These are phyloP conservation scores for Lenwebbia sp. DNA, from an alignment of 345 rosid species.

Conservation along the genomic window DNA sequence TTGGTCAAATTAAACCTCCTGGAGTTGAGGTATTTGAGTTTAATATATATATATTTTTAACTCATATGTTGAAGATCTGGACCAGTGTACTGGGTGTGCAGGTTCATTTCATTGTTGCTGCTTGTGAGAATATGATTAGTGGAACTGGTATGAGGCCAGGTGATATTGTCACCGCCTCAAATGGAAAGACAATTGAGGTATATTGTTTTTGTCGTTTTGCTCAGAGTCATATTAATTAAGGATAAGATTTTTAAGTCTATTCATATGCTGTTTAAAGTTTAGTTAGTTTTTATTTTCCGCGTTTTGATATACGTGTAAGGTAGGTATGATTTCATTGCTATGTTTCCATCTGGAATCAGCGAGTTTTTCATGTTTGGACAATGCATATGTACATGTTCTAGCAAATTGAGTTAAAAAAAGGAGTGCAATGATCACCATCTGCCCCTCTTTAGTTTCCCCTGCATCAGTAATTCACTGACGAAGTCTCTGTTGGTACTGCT, in stretches of 20 bases:
- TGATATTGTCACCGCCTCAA: constrained; percentile 87
- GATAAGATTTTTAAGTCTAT: not conserved
- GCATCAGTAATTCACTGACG: not conserved
- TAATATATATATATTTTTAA: too few species aligned
- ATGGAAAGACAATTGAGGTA: constrained; percentile 97
- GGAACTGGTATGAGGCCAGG: constrained; percentile 99
- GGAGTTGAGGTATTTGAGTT: constrained; percentile 66
- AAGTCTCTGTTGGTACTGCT: not conserved
- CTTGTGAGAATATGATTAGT: constrained; percentile 99
- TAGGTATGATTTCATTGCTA: not conserved
- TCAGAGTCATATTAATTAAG: not conserved
- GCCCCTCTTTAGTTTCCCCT: not conserved
- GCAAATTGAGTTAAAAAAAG: not conserved
- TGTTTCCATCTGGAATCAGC: not conserved
- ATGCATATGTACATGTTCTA: not conserved
- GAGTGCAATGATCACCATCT: not conserved
- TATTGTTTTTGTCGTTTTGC: not conserved
- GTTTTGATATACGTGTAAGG: not conserved
- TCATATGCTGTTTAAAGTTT: not conserved
- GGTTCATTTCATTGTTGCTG: constrained; percentile 93
- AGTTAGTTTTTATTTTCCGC: not conserved
- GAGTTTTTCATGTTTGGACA: not conserved
- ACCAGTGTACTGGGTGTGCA: constrained; percentile 9
- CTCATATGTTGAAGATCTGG: not conserved
- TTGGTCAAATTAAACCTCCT: constrained; percentile 82